Conservation (phyloP, 345 rosid species). For the Brassica incana region DNA sequence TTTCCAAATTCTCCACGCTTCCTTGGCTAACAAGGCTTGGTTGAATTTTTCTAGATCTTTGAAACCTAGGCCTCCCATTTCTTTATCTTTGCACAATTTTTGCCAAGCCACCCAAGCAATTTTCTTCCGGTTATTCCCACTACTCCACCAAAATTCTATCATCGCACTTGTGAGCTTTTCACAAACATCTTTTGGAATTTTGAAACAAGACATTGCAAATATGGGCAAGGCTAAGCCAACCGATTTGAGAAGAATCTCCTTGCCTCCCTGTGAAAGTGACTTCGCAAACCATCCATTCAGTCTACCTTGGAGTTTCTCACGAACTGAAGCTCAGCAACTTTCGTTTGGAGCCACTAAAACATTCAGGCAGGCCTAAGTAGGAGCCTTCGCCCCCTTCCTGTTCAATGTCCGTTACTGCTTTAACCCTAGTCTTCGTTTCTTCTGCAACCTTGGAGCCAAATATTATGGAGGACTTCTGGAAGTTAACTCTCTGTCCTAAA, state of each 20-base stretch:
- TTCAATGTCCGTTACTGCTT: too few species aligned
- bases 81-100: not conserved
- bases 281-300: not conserved
- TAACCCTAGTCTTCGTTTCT: too few species aligned
- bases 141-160: not conserved
- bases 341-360: not conserved
- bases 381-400: too few species aligned
- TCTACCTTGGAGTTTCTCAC: not conserved
- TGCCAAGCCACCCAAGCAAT: not conserved
- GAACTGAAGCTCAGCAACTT: not conserved
- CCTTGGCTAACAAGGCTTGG: too few species aligned
- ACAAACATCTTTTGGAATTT: not conserved
- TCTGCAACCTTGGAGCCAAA: too few species aligned
- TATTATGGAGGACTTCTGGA: too few species aligned
- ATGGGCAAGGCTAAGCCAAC: not conserved
- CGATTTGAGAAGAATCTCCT: not conserved
- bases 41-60: too few species aligned
- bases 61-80: not conserved
- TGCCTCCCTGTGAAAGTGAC: not conserved
- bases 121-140: not conserved
- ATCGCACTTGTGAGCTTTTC: not conserved
- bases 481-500: too few species aligned
- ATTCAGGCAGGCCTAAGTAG: not conserved
- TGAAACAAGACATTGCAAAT: not conserved
- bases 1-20: too few species aligned